Base-by-base conservation (phyloP, 2,329 filamentous ascomycete genomes). In the Neonectria ditissima region DNA sequence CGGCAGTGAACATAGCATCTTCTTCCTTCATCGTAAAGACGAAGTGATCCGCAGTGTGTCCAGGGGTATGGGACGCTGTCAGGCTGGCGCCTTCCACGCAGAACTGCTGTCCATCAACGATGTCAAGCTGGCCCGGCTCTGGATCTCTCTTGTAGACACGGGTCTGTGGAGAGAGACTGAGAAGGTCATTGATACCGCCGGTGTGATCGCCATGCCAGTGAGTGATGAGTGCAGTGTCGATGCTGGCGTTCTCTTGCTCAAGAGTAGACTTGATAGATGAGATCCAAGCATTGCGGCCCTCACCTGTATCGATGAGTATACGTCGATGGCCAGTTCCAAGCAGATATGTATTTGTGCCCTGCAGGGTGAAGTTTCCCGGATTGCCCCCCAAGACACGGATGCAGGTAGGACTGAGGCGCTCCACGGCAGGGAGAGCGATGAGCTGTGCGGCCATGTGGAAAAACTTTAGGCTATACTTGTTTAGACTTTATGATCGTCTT, bases 331-430 rank as follows among this genome's bases (percentile, higher is more conserved):
- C 95, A 7, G 86, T 89, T 62, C 96, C 96, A 63, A 99, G 75
- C 18, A 99, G 86, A 78, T 99, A 99, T 34, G 96, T 99, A 78
- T 99, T 99, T 70, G 96, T 97, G 66, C 94, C 91, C 79, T 91
- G 87, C 11, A 91, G 80, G 5, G 87, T 86, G 73, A 89, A 90
- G 83, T 97, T 97, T 75, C 92, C 89, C 13, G 96, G 95, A 79
- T 99, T 99, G 9, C 92, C 93, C 62, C 91, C 96, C 18, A 98
- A 83, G 65, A 99, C 92, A 59, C 96, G 88, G 66, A 97, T 91
- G 47, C 94, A 91, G 14, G 87, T 83, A 20, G 91, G 86, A 74
- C 92, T 95, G 58, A 98, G 84, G 65, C 91, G 88, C 79, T 95
- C 89, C 54, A 97, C 87, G 65, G 91, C 88, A 5, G 90, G 89